A percentile compares a stretch with the other conserved stretches of the same genome.
These are phyloP conservation scores for Vitis hybrid DNA, from an alignment of 177 flowering plant genomes.

Conservation along the genomic window DNA sequence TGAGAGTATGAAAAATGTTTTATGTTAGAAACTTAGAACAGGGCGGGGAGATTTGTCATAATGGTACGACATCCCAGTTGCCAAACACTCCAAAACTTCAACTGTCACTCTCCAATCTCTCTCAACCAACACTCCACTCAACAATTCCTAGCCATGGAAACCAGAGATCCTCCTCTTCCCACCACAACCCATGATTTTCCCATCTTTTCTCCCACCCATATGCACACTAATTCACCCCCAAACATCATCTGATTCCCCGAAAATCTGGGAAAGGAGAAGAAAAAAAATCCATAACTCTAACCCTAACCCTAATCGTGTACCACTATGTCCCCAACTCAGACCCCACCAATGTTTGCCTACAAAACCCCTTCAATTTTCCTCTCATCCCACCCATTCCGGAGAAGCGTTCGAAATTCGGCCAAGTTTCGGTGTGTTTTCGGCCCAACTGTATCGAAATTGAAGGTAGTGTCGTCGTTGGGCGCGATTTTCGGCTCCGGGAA, in stretches of 20 bases:
- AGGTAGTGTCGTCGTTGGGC: conserved; percentile 38
- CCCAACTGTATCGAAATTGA: conserved; percentile 27
- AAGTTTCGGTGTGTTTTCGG: conserved; percentile 27
- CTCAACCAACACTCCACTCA: too few relatives aligned
- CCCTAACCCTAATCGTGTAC: not conserved
- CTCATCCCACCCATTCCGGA: conserved; percentile 4
- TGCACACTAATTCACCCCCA: not conserved
- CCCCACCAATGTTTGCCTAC: conserved; percentile 19
- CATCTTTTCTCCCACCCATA: not conserved
- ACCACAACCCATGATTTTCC: not conserved
- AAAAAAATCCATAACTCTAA: not conserved
- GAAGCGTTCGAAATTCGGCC: not conserved
- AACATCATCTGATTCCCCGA: not conserved
- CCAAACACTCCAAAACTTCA: too few relatives aligned
- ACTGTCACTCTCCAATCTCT: too few relatives aligned
- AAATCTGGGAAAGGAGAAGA: too few relatives aligned
- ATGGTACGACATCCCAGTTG: too few relatives aligned
- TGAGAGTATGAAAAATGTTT: too few relatives aligned
- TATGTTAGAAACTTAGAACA: too few relatives aligned
- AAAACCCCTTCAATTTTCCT: conserved; percentile 13
- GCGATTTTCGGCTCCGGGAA: conserved; percentile 46
- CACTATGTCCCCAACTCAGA: not conserved
- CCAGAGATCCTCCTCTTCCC: too few relatives aligned
- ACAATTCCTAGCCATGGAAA: too few relatives aligned
- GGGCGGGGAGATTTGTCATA: too few relatives aligned